Evolutionary conservation across 805 yeast species (phyloP), one percentile per base, ranked within the genome.

Genomic region (Starmerella khaoyaiensis): DNA sequence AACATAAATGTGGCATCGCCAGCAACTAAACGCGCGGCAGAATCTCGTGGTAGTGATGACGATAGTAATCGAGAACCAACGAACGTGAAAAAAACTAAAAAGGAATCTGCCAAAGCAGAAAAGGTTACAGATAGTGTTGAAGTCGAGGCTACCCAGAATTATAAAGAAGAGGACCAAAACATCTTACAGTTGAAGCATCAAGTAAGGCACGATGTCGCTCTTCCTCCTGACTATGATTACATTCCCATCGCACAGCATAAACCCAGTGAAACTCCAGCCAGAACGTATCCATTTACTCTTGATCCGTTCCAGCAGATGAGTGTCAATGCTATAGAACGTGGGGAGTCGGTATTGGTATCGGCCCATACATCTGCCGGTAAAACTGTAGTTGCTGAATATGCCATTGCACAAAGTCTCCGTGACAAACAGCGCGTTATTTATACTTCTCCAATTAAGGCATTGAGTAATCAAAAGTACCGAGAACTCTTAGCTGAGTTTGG

Each of bases 271-370:
- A 81, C 83, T 49, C 68, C 68, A 3, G 98, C 97, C 2, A 69
- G 96, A 49, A 74, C 79, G 0, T 90, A 90, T 52, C 97, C 97
- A 0, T 90, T 90, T 60, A 72, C 75, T 0, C 68, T 90, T 48
- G 99, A 90, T 69, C 96, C 98, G 21, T 90, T 90, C 68, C 99
- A 90, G 64, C 94, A 90, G 50, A 86, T 94, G 15, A 80, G 97
- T 12, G 78, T 90, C 45, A 84, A 94, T 9, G 87, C 97, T 62
- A 90, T 90, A 46, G 97, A 90, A 58, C 69, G 97, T 55, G 72
- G 76, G 49, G 97, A 87, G 61, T 79, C 94, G 1, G 99, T 90
- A 18, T 67, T 90, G 49, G 98, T 90, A 4, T 84, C 96, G 23
- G 99, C 99, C 8, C 97, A 84, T 53, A 86, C 96, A 0, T 84